Evolutionary conservation across 2,329 filamentous ascomycete genomes (phyloP), one percentile per base, ranked within the genome.

Genomic region (Epichloe gansuensis): DNA sequence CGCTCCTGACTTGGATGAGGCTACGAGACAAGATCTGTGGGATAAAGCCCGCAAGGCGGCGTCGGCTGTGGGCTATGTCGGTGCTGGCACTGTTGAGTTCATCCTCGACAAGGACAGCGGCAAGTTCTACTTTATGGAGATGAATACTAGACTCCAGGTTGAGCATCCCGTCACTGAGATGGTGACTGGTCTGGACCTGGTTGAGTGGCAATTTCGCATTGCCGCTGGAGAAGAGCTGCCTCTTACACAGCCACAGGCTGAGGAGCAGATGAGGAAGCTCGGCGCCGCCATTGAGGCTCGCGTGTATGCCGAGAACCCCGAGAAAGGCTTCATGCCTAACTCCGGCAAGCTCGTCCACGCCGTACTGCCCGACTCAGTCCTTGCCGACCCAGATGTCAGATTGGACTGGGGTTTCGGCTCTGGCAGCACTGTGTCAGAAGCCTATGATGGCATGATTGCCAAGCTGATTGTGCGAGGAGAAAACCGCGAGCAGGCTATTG

Each of bases 381-480:
- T 72, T 48, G 72, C 78, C 5, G 78, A 81, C 39, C 77, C 85
- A 1, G 86, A 90, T 57, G 80, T 97, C 35, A 83, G 93, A 42
- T 90, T 98, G 58, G 93, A 98, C 63, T 90, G 91, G 46, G 93
- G 93, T 1, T 97, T 97, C 66, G 81, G 91, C 31, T 78, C 90
- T 59, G 93, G 93, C 28, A 91, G 95, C 65, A 88, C 89, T 57
- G 88, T 98, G 3, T 94, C 91, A 0, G 88, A 91, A 54, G 88
- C 93, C 52, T 98, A 98, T 68, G 93, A 98, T 61, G 93, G 93
- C 31, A 98, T 98, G 93, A 95, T 98, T 59, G 88, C 93, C 45
- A 98, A 98, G 71, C 79, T 98, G 50, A 98, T 98, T 60, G 89
- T 97, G 5, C 81, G 88, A 54, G 93, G 88, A 0, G 78, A 81